Percentiles rank a stretch among this genome's conserved stretches.
phyloP scores from a whole-genome alignment of 495 filamentous ascomycete species.

The Barbatosphaeria neglecta region DNA sequence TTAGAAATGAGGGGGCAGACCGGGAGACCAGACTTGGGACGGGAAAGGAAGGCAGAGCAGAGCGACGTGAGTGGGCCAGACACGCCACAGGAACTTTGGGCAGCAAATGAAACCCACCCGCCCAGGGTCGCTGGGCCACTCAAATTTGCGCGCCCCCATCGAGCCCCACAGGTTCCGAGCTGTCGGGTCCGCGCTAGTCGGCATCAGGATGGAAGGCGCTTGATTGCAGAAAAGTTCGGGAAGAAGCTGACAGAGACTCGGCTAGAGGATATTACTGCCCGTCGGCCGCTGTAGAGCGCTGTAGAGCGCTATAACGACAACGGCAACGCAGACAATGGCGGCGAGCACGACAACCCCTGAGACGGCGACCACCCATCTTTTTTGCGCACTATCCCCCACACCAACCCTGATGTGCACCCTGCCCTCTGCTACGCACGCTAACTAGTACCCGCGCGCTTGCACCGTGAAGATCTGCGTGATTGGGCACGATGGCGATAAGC shows the following conservation, averaged over 20 bases:
- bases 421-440: too few relatives aligned
- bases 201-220: neutral
- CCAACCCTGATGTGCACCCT: neutral
- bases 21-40: too few relatives aligned
- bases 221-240: neutral
- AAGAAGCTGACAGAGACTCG: too few relatives aligned
- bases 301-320: too few relatives aligned
- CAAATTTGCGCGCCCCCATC: neutral
- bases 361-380: neutral
- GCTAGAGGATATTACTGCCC: too few relatives aligned
- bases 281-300: neutral
- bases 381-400: neutral
- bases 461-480: neutral
- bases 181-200: neutral
- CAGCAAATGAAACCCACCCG: neutral
- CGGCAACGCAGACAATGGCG: too few relatives aligned
- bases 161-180: neutral
- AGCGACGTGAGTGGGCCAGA: neutral
- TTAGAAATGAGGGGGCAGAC: too few relatives aligned
- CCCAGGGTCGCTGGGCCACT: neutral
- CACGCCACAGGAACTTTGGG: neutral
- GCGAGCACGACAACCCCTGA: too few relatives aligned
- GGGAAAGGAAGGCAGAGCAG: neutral
- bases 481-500: constrained; percentile 1
- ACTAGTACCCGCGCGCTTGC: neutral